Base-by-base conservation (phyloP, 306 rosid genomes). In the Vigna mungo region DNA sequence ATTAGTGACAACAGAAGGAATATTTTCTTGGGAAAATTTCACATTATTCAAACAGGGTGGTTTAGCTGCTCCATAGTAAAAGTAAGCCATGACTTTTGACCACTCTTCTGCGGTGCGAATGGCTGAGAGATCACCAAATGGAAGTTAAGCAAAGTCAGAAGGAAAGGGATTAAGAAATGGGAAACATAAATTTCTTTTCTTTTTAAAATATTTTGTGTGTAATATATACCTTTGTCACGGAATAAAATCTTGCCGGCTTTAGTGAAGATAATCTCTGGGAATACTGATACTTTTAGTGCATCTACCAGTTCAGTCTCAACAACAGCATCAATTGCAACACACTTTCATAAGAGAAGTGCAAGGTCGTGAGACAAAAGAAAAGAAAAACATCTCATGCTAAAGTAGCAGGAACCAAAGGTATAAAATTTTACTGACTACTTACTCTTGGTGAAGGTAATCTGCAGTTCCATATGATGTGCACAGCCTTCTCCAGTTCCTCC, bases 371-470 rank as follows among this genome's bases (percentile, higher is more conserved):
- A 23, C 21, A 15, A 4, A 43, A 78, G 27, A 25, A 25, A 25
- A 36, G 4, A 1, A 59, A 13, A 3, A 2, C 44, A 39, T 9
- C 10, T 32, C 47, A 16, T 58, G 18, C 30, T 68, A 63, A 62
- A 37, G 62, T 21, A 53, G 20, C 79, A 44, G 59, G 56, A 27
- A 56, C 60, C 60, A 53, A 47, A 39, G 77, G 37, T 60, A 25
- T 54, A 44, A 70, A 15, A 62, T 51, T 81, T 79, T 62, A 34
- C 90, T 72, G 76, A 89, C 77, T 68, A 39, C 95, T 80, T 86
- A 94, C 98, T 83, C 98, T 90, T 41, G 98, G 98, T 12, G 98
- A 94, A 63, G 98, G 98, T 58, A 94, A 88, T 82, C 87, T 58
- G 66, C 98, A 94, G 78, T 89, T 92, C 98, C 98, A 94, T 82